Evolutionary conservation across 1,284 basidiomycete species (phyloP), one percentile per base, ranked within the genome.

Genomic region (Heimioporus punctisporus): DNA sequence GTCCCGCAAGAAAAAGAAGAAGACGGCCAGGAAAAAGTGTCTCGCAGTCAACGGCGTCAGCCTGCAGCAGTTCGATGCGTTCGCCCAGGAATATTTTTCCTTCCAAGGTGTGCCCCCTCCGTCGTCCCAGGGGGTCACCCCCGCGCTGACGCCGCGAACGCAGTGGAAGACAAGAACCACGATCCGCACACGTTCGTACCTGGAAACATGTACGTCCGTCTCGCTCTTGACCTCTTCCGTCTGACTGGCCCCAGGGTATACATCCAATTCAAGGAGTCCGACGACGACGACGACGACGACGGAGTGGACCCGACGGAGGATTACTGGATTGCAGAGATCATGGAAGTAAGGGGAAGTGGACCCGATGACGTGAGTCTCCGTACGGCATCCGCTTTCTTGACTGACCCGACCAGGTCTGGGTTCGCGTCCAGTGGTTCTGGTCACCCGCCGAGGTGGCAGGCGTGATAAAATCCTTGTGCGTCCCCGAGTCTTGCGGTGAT

Each of bases 361-460:
- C 21, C 41, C 0, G 31, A 43, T 11, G 54, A 73, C 8, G 67
- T 71, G 45, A 44, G 60, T 5, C 11, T 19, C 3, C 9, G 21
- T 30, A 17, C 31, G 19, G 12, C 37, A 11, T 34, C n/a, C 15
- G n/a, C 27, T 9, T 17, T 37, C 6, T 25, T 19, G 1, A 17
- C 27, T 40, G 17, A 56, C 7, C 10, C 7, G 24, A 11, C 27
- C 43, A 84, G 74, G 80, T 81, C 0, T 83, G 78, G 77, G 71
- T 70, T 2, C 63, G 60, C 14, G 71, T 83, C 0, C 74, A 77
- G 49, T 83, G 82, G 82, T 82, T 69, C 47, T 83, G 79, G 64
- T 72, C 74, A 1, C 71, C 72, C 0, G 40, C 67, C 10, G 82
- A 83, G 34, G 73, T 78, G 1, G 64, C 65, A 0, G 58, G 60